A percentile compares a stretch with the other conserved stretches of the same genome.
Evolutionary conservation across 2,329 filamentous ascomycete species (phyloP).

Genomic region (Xylariales sp.): DNA sequence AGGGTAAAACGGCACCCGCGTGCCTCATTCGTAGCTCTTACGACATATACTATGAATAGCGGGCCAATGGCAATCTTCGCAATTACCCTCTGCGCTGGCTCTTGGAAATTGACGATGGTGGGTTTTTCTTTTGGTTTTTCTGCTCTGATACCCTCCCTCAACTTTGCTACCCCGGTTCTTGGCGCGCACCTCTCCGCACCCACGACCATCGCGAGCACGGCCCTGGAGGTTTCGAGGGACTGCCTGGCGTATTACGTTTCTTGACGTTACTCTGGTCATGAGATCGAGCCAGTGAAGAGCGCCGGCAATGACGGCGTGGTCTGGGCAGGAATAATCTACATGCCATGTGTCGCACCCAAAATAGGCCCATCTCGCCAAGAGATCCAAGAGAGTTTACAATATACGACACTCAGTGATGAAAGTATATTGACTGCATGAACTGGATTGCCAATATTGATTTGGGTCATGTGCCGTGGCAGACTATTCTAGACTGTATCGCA

Average conservation of each 20-base stretch:
- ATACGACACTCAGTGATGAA: background rate
- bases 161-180: slow-evolving; percentile 12
- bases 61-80: slow-evolving; percentile 38
- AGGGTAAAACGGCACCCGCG: slow-evolving; percentile 42
- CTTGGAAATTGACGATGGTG: slow-evolving; percentile 16
- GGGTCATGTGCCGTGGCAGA: slow-evolving; percentile 11
- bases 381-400: background rate
- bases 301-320: background rate
- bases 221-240: background rate
- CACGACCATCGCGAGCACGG: background rate
- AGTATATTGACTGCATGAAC: slow-evolving; percentile 4
- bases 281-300: background rate
- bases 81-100: slow-evolving; percentile 14
- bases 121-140: background rate
- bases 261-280: background rate
- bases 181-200: background rate
- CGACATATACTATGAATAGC: slow-evolving; percentile 44
- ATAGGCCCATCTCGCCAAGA: slow-evolving; percentile 15
- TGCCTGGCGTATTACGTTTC: no score
- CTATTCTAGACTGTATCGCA: slow-evolving; percentile 14
- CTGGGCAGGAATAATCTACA: slow-evolving; percentile 8
- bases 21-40: slow-evolving; percentile 33
- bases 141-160: slow-evolving; percentile 5
- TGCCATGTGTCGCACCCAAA: background rate
- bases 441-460: background rate